phyloP scores from a whole-genome alignment of 2,329 filamentous ascomycete species.

The Colletotrichum plurivorum region DNA sequence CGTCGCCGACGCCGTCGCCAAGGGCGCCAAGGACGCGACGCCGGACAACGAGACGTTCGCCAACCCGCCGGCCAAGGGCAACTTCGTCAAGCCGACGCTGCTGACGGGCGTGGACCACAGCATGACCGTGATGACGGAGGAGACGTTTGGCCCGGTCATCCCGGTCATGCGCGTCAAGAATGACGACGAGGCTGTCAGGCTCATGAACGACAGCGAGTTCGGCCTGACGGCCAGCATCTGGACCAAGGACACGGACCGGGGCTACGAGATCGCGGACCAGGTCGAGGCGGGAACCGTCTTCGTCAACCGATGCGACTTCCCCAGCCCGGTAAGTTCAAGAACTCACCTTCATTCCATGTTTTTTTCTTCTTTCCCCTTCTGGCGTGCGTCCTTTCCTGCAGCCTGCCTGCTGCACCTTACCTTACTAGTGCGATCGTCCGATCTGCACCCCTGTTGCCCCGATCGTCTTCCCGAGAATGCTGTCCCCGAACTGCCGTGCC shows the following conservation, averaged over 20 bases:
- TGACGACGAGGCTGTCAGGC: slow-evolving; percentile 83
- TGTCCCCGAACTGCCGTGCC: neutral
- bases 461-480: slow-evolving; percentile 15
- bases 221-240: slow-evolving; percentile 97
- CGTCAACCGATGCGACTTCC: slow-evolving; percentile 94
- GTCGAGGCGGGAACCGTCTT: slow-evolving; percentile 97
- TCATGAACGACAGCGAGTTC: slow-evolving; percentile 97
- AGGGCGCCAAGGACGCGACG: slow-evolving; percentile 88
- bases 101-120: slow-evolving; percentile 83
- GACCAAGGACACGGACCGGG: slow-evolving; percentile 87
- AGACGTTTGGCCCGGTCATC: slow-evolving; percentile 95
- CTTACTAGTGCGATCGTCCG: neutral
- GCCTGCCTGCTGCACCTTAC: too few species aligned
- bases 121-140: slow-evolving; percentile 92
- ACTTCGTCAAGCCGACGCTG: slow-evolving; percentile 90
- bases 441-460: slow-evolving; percentile 9
- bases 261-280: slow-evolving; percentile 81
- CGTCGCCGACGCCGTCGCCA: slow-evolving; percentile 84
- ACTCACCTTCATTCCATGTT: neutral
- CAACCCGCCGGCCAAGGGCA: slow-evolving; percentile 81
- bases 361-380: too few species aligned
- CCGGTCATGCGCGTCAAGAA: slow-evolving; percentile 87
- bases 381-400: too few species aligned
- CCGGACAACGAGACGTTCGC: slow-evolving; percentile 85
- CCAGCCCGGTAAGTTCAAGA: slow-evolving; percentile 82